Evolutionary conservation across 768 basidiomycete genomes (phyloP).

Genomic region (Suillus paluster): DNA sequence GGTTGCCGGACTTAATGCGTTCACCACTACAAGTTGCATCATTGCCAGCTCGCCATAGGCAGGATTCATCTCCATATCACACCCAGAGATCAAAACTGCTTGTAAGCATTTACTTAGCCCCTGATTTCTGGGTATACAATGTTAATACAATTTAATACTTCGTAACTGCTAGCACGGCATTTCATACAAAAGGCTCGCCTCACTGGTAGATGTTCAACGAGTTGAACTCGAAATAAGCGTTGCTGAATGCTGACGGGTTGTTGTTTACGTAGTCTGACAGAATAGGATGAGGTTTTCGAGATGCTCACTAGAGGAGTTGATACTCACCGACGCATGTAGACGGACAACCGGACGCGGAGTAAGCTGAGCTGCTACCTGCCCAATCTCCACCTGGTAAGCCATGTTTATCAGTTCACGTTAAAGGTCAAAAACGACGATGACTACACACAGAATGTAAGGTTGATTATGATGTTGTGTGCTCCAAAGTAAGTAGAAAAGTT

Average conservation of each 20-base stretch:
- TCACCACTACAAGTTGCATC: not conserved
- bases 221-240: constrained; percentile 48
- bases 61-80: not conserved
- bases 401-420: not conserved
- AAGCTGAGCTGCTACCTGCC: constrained; percentile 27
- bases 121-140: not conserved
- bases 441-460: constrained; percentile 39
- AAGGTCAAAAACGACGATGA: constrained; percentile 16
- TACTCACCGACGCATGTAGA: constrained; percentile 30
- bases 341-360: constrained; percentile 30
- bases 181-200: not conserved
- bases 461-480: constrained; percentile 67
- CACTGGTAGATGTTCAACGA: constrained; percentile 40
- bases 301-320: not conserved
- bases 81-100: not conserved
- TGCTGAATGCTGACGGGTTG: constrained; percentile 34
- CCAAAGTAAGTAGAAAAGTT: constrained; percentile 58
- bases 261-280: constrained; percentile 37
- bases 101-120: not conserved
- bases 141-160: not conserved
- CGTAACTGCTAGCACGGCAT: not conserved
- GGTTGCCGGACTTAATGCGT: not conserved
- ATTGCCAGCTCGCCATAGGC: too few relatives aligned
- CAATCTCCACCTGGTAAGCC: constrained; percentile 30
- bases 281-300: not conserved